Evolutionary conservation across 805 yeast species (phyloP).

Genomic region (Sugiyamaella smithiae): DNA sequence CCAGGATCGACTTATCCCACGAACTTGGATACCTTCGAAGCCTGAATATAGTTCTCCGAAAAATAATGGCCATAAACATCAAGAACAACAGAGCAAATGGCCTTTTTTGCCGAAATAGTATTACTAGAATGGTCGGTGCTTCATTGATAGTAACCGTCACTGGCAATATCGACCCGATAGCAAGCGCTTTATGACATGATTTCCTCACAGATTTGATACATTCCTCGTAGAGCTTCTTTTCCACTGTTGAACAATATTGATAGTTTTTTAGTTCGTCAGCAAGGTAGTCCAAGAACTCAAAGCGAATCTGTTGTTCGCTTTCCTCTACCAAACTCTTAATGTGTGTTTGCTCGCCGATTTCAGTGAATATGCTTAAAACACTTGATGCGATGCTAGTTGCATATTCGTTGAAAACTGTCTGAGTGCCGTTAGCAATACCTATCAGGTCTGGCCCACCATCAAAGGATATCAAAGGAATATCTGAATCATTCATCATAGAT

Average conservation of each 20-base stretch:
- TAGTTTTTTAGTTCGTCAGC: not conserved
- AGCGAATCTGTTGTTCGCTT: not conserved
- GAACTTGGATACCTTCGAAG: not conserved
- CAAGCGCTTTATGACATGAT: not conserved
- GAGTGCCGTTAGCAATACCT: conserved; percentile 5
- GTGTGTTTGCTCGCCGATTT: not conserved
- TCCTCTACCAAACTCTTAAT: not conserved
- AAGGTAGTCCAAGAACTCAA: conserved; percentile 6
- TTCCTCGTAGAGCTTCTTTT: not conserved
- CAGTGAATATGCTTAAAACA: not conserved
- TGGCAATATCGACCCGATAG: not conserved
- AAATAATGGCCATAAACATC: conserved; percentile 8
- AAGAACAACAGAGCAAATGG: conserved; percentile 12
- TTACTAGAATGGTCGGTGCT: conserved; percentile 3
- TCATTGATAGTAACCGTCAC: conserved; percentile 7
- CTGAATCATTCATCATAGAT: conserved; percentile 6
- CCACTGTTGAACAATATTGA: not conserved
- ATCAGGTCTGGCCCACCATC: conserved; percentile 5
- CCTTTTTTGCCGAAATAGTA: not conserved
- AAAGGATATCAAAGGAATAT: conserved; percentile 6
- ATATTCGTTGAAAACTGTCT: not conserved
- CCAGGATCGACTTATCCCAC: conserved; percentile 5
- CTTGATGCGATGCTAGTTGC: not conserved
- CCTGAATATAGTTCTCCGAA: conserved; percentile 4
- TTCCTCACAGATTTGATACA: conserved; percentile 5